Evolutionary conservation across 108 stramenopile genomes (phyloP), one percentile per base, ranked within the genome.

Genomic region (Stephanodiscus minutulus): DNA sequence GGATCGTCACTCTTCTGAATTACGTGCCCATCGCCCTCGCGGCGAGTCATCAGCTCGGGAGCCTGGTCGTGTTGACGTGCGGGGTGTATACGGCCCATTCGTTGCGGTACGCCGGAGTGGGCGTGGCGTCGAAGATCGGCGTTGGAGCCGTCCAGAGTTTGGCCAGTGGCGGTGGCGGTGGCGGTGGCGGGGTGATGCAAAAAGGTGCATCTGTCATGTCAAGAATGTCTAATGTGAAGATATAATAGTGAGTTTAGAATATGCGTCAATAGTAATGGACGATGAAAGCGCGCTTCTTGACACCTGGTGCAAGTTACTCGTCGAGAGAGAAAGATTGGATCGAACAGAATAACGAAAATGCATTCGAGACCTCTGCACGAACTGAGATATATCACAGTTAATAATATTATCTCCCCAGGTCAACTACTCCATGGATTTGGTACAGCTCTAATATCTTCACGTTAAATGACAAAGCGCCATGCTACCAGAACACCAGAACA

Each of bases 11-110:
- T 37, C 80, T 99, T 52, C 81, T 99, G 74, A 81, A 85, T 61
- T 98, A 98, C 74, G 98, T 98, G 20, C 99, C 99, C 0, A 69
- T 98, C 11, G 68, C 79, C 21, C 82, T 99, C 17, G 99, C 98
- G 13, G 96, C 98, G 8, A 86, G 88, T 29, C 99, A 99, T 85
- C 99, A 99, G 71, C 73, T 95, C 17, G 99, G 99, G 43, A 94
- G 96, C 56, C 74, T 99, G 48, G 96, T 87, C 18, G 86, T 99
- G 20, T 88, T 98, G 58, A 79, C 97, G 11, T 83, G 85, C 62
- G 91, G 89, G 37, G 47, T 97, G n/a, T 97, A 94, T 61, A 61
- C 88, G 61, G 86, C 85, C 13, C 93, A 94, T 73, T 87, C 89
- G 9, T 54, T 94, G 61, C 82, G 93, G 68, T 94, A 94, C 75